Percentiles rank a stretch among this genome's conserved stretches.
Evolutionary conservation across 768 basidiomycete species (phyloP).

Genomic region (Lyophyllum atratum): DNA sequence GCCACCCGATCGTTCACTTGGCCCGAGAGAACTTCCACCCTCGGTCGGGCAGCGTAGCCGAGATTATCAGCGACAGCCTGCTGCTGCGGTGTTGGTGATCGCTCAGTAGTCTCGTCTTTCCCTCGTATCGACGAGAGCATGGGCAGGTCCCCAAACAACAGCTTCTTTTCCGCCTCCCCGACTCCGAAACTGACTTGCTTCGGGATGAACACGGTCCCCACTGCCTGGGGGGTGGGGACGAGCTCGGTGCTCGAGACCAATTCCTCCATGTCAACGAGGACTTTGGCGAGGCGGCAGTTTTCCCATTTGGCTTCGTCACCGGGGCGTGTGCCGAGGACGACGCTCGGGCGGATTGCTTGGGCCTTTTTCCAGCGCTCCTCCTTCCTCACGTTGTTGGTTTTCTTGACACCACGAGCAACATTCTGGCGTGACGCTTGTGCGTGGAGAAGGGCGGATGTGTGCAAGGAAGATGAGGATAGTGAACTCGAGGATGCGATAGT

Average conservation of each 20-base stretch:
- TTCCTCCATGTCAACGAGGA: conserved; percentile 58
- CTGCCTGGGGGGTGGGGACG: conserved; percentile 25
- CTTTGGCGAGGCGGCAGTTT: conserved; percentile 62
- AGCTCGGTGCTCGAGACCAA: conserved; percentile 32
- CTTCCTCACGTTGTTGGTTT: conserved; percentile 46
- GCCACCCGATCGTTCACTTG: not conserved
- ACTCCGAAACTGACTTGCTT: conserved; percentile 65
- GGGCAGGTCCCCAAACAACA: conserved; percentile 73
- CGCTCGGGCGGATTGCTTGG: conserved; percentile 52
- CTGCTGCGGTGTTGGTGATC: not conserved
- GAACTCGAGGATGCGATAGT: conserved; percentile 38
- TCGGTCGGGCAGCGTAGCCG: not conserved
- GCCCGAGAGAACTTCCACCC: conserved; percentile 2
- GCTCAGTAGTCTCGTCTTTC: conserved; percentile 20
- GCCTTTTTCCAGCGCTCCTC: conserved; percentile 43
- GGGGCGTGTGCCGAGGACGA: conserved; percentile 72
- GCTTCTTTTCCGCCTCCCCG: conserved; percentile 52
- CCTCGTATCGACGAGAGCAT: conserved; percentile 37
- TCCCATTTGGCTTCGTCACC: conserved; percentile 70
- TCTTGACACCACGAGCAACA: conserved; percentile 38
- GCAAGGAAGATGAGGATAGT: conserved; percentile 38
- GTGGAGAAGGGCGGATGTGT: conserved; percentile 45
- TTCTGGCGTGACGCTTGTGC: conserved; percentile 34
- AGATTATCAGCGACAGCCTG: not conserved
- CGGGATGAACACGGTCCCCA: conserved; percentile 50